Conservation (phyloP, 176 grass and related monocot species). For the Triticum monococcum region DNA sequence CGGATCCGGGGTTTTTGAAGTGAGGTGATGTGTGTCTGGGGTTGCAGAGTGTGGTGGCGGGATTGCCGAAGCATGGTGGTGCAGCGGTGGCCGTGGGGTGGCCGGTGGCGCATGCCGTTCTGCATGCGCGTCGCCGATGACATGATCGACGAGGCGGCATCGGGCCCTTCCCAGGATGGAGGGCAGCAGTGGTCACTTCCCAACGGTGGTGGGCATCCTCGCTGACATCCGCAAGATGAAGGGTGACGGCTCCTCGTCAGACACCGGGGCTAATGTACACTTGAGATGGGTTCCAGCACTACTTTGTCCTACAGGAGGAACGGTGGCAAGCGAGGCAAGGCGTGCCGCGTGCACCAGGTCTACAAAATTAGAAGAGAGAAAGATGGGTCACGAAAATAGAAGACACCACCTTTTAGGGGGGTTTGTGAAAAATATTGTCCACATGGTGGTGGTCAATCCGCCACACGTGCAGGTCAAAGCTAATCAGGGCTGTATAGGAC, state of each 20-base stretch:
- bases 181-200: not conserved
- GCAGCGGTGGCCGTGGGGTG: not conserved
- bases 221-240: not conserved
- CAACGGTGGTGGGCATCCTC: not conserved
- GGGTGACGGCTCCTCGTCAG: not conserved
- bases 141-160: not conserved
- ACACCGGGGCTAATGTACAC: not conserved
- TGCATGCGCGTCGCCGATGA: not conserved
- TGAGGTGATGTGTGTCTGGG: no score
- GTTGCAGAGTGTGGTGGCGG: not conserved
- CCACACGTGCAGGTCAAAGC: not conserved
- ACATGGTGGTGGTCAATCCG: not conserved
- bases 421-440: not conserved
- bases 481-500: not conserved
- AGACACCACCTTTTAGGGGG: not conserved
- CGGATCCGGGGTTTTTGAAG: no score
- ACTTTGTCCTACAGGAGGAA: not conserved
- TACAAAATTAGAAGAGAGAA: not conserved
- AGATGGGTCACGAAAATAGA: not conserved
- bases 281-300: not conserved
- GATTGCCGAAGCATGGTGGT: not conserved
- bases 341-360: not conserved
- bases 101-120: not conserved
- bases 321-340: not conserved
- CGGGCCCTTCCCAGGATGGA: not conserved